Evolutionary conservation across 2,329 filamentous ascomycete species (phyloP), one percentile per base, ranked within the genome.

Genomic region (Aureobasidium sp.): DNA sequence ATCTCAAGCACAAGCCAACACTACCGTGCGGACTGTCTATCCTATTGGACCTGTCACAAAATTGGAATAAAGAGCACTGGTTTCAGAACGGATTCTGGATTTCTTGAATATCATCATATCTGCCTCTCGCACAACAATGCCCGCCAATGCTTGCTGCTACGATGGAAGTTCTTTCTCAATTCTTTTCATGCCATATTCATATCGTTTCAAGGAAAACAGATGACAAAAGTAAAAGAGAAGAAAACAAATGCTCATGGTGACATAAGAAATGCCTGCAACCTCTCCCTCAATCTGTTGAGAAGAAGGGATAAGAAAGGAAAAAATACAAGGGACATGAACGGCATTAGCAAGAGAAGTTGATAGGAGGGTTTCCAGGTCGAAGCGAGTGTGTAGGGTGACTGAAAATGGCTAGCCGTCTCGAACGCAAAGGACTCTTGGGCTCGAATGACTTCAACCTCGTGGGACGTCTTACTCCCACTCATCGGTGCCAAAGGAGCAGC

Each of bases 401-500:
- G 34, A 62, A 61, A 32, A 41, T 43, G 17, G 10, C 34, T 61
- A 39, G 61, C 59, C 63, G 36, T 62, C 65, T 66, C 65, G 39
- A 63, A 64, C 65, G 63, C 64, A 56, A 51, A 52, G 59, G 29
- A 47, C 51, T 37, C 52, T 61, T 51, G 26, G 57, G 46, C 60
- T 62, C 63, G 61, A 48, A 41, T 61, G 65, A 59, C 63, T 66
- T 66, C 63, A 66, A 66, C 65, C 65, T 65, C 65, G 41, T 63
- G 50, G 64, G 64, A 65, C 26, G 20, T 51, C 29, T 13, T 15
- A 47, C n/a, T 65, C 65, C 63, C 61, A 64, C 75, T 77, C 75
- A 70, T 76, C 73, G 74, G 75, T 77, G 69, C 73, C 74, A 67
- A 65, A 66, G 69, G 67, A 66, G 65, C 64, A 65, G 67, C 63